Conservation (phyloP, 805 yeast genomes). For the Yamadazyma insecticola region DNA sequence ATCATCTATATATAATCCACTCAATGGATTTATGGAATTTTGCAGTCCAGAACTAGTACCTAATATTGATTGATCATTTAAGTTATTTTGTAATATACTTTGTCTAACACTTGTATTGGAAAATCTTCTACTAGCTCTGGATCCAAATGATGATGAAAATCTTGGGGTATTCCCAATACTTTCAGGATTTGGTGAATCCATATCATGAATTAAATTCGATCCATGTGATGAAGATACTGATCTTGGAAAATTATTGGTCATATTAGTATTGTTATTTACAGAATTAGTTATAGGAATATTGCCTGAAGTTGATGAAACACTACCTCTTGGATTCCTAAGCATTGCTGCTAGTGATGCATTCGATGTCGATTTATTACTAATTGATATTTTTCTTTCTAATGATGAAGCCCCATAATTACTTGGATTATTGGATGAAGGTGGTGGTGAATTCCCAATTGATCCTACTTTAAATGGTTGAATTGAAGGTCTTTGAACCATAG, state of each 20-base stretch:
- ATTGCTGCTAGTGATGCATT: constrained; percentile 52
- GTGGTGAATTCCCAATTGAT: constrained; percentile 44
- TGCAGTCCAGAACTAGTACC: constrained; percentile 36
- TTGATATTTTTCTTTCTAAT: constrained; percentile 35
- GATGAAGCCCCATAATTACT: constrained; percentile 14
- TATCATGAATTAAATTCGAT: constrained; percentile 25
- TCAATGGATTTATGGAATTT: constrained; percentile 28
- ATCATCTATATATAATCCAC: constrained; percentile 48
- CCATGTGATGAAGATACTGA: constrained; percentile 40
- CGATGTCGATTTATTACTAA: constrained; percentile 44
- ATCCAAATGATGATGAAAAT: constrained; percentile 70
- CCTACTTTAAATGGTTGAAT: constrained; percentile 64
- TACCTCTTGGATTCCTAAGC: constrained; percentile 46
- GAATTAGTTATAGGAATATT: constrained; percentile 14
- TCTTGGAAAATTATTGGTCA: constrained; percentile 23
- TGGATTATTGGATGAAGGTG: constrained; percentile 24
- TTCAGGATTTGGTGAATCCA: constrained; percentile 18
- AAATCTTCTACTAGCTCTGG: constrained; percentile 52
- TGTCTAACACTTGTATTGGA: constrained; percentile 30
- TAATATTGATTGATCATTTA: constrained; percentile 16
- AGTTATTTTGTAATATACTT: constrained; percentile 18
- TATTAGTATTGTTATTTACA: constrained; percentile 3
- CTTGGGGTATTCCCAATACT: constrained; percentile 45
- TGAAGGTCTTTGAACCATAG: constrained; percentile 19
- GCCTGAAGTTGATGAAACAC: constrained; percentile 32